Evolutionary conservation across 495 filamentous ascomycete species (phyloP).

Genomic region (Penicillium cosmopolitanum): DNA sequence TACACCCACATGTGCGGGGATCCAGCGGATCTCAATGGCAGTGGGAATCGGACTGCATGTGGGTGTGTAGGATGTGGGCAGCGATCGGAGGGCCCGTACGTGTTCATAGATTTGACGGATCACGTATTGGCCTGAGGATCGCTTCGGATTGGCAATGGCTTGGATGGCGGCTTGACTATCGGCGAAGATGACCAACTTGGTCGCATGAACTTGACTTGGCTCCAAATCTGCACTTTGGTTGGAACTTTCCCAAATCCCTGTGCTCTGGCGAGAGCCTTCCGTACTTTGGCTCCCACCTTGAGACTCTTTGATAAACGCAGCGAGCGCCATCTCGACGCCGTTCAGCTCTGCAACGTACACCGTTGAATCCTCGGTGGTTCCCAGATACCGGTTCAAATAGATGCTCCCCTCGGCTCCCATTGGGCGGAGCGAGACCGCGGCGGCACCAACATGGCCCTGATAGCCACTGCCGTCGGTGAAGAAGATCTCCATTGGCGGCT

Average conservation of each 20-base stretch:
- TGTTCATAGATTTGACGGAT: neutral
- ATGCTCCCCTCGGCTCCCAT: neutral
- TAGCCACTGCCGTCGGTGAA: too few species aligned
- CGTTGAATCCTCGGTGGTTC: neutral
- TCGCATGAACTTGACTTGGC: neutral
- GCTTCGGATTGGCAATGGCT: conserved; percentile 10
- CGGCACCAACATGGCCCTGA: too few species aligned
- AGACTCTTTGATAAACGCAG: neutral
- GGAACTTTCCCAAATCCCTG: too few species aligned
- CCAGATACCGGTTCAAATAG: neutral
- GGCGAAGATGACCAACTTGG: conserved; percentile 12
- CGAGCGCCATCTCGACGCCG: neutral
- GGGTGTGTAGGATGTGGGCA: too few species aligned
- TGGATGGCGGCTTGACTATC: conserved; percentile 21
- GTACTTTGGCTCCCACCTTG: neutral
- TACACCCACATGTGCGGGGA: conserved; percentile 31
- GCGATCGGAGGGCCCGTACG: conserved; percentile 9
- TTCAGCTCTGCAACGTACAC: neutral
- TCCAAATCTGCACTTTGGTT: neutral
- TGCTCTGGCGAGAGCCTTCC: too few species aligned
- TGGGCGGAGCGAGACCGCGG: too few species aligned
- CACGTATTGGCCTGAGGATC: conserved; percentile 16
- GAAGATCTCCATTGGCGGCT: too few species aligned
- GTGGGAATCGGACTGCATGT: neutral
- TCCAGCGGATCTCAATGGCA: conserved; percentile 19